A percentile compares a stretch with the other conserved stretches of the same genome.
phyloP scores from a whole-genome alignment of 2,329 filamentous ascomycete genomes.

The Thielaviopsis musarum region DNA sequence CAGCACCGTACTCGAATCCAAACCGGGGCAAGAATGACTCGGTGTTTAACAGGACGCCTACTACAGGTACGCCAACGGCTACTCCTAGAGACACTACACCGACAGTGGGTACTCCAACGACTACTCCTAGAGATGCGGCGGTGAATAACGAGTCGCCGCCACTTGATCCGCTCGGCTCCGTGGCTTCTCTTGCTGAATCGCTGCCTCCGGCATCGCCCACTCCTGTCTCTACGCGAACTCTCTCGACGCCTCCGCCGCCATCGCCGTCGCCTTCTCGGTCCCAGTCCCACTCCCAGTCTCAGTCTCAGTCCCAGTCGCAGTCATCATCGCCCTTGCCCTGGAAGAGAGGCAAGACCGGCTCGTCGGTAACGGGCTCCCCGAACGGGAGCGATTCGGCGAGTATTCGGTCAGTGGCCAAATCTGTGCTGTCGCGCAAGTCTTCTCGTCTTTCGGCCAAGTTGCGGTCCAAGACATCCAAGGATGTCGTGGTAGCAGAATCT shows the following conservation, averaged over 20 bases:
- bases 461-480: not conserved
- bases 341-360: slow-evolving; percentile 24
- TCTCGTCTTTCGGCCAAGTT: slow-evolving; percentile 14
- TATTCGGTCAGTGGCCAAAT: slow-evolving; percentile 38
- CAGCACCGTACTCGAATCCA: slow-evolving; percentile 63
- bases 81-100: no score
- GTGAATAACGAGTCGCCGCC: slow-evolving; percentile 27
- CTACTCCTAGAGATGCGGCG: slow-evolving; percentile 7
- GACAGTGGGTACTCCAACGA: slow-evolving; percentile 22
- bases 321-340: not conserved
- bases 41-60: slow-evolving; percentile 49
- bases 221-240: slow-evolving; percentile 8
- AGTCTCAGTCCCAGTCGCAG: not conserved
- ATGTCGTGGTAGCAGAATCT: not conserved
- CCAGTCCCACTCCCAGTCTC: not conserved
- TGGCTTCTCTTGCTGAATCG: slow-evolving; percentile 16
- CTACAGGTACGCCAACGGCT: slow-evolving; percentile 23
- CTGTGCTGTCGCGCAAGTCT: slow-evolving; percentile 33
- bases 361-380: slow-evolving; percentile 11
- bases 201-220: slow-evolving; percentile 22
- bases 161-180: slow-evolving; percentile 25
- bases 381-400: slow-evolving; percentile 22
- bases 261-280: not conserved
- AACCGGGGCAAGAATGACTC: slow-evolving; percentile 61
- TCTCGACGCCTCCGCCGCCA: not conserved